Conservation (phyloP, 1,139 yeast species). For the Suhomyces ambrosiae region DNA sequence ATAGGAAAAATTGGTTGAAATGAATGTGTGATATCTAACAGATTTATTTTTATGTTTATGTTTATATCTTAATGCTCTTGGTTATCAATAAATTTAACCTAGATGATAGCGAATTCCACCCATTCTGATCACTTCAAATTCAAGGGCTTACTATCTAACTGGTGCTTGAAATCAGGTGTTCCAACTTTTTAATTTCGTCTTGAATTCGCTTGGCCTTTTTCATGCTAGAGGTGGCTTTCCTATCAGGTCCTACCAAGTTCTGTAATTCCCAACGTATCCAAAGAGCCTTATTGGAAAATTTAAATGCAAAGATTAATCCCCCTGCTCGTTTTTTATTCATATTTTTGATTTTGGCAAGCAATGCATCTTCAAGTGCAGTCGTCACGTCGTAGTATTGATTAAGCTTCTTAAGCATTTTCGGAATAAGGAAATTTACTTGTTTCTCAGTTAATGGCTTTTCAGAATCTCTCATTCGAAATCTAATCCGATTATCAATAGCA, state of each 20-base stretch:
- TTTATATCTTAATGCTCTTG: too few species aligned
- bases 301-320: slow-evolving; percentile 48
- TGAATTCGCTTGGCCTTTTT: slow-evolving; percentile 1
- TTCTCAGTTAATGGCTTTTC: slow-evolving; percentile 11
- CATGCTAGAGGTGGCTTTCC: neutral
- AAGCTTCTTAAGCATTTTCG: slow-evolving; percentile 20
- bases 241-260: slow-evolving; percentile 28
- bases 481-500: neutral
- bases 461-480: slow-evolving; percentile 1
- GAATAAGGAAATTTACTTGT: slow-evolving; percentile 21
- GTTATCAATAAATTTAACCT: too few species aligned
- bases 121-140: neutral
- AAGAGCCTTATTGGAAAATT: slow-evolving; percentile 28
- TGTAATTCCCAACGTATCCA: slow-evolving; percentile 37
- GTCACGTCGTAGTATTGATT: slow-evolving; percentile 20
- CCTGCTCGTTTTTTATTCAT: slow-evolving; percentile 42
- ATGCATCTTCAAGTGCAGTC: slow-evolving; percentile 18
- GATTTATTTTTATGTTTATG: too few species aligned
- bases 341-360: slow-evolving; percentile 22
- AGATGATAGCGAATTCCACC: too few species aligned
- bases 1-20: too few species aligned
- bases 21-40: too few species aligned
- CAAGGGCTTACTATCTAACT: too few species aligned
- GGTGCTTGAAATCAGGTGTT: neutral
- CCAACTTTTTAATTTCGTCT: slow-evolving; percentile 1